Base-by-base conservation (phyloP, 495 filamentous ascomycete genomes). In the Neurospora sublineolata region DNA sequence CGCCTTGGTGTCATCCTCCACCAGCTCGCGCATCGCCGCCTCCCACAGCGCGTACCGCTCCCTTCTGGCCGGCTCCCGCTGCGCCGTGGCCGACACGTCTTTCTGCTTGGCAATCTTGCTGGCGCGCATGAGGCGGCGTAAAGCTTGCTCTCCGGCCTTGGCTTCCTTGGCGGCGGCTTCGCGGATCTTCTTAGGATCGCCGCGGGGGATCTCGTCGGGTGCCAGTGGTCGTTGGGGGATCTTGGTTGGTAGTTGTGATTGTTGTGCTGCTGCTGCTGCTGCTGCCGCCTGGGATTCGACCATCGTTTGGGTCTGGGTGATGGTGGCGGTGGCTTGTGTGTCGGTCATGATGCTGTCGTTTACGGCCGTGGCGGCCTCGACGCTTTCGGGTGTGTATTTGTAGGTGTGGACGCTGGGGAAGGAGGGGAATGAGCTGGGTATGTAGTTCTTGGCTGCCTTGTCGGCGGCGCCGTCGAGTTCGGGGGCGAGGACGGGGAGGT, bases 1-100 rank as follows among this genome's bases (percentile, higher is more conserved):
- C 80, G 89, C 89, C 75, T 88, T 90, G 27, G 69, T 76, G 9
- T 76, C 75, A 11, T 78, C 76, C 38, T 82, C 80, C 3, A 86
- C 77, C 11, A 84, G 44, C 16, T 78, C 77, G 11, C 78, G 74
- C 83, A 86, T 84, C 4, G 82, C 78, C 1, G 71, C 60, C 74
- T 86, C 84, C 84, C 84, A 86, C 0, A 80, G 71, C 3, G 76
- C 68, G 67, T 84, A 80, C 37, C 84, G 77, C 16, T 81, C 72
- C 16, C 80, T 78, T 36, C 79, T 77, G 0, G 76, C 68, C 1
- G 75, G 69, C 41, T 83, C 74, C 30, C 75, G 79, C 69, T 82
- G 78, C 9, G 83, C 82, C 3, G 79, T 70, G 1, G 75, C 73
- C 70, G 76, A 80, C n/a, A 85, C 77, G 72, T 86, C 84, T 73